Conservation (phyloP, 2,329 filamentous ascomycete species). For the Fusarium keratoplasticum region DNA sequence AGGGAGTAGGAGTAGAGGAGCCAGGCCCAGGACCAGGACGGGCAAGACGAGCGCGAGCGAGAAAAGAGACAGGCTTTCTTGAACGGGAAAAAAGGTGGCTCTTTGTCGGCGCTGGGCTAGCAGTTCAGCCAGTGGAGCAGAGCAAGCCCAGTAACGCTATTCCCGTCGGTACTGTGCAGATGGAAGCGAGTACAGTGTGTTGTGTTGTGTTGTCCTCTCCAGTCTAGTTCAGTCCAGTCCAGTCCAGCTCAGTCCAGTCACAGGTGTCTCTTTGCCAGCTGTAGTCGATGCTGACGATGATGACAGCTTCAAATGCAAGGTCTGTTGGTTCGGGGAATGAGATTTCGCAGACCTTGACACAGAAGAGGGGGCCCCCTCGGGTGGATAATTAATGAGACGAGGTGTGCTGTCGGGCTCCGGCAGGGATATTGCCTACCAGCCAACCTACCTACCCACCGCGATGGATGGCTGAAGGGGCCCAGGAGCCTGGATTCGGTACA, state of each 20-base stretch:
- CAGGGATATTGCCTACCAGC: neutral
- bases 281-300: neutral
- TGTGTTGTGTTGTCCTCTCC: neutral
- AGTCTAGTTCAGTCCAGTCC: neutral
- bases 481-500: constrained; percentile 45
- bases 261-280: neutral
- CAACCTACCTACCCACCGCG: neutral
- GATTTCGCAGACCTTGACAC: neutral
- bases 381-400: neutral
- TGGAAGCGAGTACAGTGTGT: constrained; percentile 25
- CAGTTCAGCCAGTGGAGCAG: neutral
- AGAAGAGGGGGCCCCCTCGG: neutral
- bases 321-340: neutral
- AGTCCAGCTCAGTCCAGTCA: neutral
- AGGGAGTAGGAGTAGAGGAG: constrained; percentile 14
- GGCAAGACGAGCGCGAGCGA: constrained; percentile 1
- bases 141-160: constrained; percentile 8
- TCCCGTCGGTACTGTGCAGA: constrained; percentile 22
- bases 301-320: constrained; percentile 2
- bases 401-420: neutral
- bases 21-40: constrained; percentile 9
- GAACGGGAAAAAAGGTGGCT: constrained; percentile 1
- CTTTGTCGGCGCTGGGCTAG: constrained; percentile 2
- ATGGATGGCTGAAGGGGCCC: constrained; percentile 37
- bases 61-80: constrained; percentile 7